A percentile compares a stretch with the other conserved stretches of the same genome.
Evolutionary conservation across 2,329 filamentous ascomycete species (phyloP).

Genomic region (Aspergillus phoenicis): DNA sequence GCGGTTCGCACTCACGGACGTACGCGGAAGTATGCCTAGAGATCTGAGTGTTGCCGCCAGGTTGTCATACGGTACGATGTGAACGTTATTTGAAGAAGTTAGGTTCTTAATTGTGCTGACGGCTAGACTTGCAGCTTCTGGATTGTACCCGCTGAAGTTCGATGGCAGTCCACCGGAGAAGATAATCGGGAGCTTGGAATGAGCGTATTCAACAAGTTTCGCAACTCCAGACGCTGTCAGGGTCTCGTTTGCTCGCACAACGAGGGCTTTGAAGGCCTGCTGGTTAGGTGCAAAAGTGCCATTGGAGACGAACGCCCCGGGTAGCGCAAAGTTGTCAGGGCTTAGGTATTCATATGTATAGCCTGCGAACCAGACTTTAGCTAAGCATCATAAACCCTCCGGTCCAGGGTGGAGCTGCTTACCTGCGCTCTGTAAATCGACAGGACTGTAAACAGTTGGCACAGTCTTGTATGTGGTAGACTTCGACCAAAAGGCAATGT

Average conservation of each 20-base stretch:
- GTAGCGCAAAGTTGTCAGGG: conserved; percentile 48
- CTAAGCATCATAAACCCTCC: not conserved
- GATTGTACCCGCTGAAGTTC: conserved; percentile 9
- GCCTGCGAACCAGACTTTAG: conserved; percentile 23
- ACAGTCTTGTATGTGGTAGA: not conserved
- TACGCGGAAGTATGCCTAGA: conserved; percentile 38
- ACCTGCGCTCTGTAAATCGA: conserved; percentile 3
- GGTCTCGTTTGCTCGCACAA: conserved; percentile 42
- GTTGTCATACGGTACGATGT: conserved; percentile 31
- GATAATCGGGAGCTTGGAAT: conserved; percentile 47
- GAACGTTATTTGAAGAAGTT: conserved; percentile 36
- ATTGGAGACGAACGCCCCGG: conserved; percentile 40
- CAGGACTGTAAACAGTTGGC: not conserved
- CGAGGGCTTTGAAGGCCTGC: conserved; percentile 48
- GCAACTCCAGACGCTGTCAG: conserved; percentile 40
- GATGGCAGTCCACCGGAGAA: conserved; percentile 43
- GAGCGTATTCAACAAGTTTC: conserved; percentile 39
- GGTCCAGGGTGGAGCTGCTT: not conserved
- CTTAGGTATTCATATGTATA: conserved; percentile 51
- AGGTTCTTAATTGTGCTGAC: conserved; percentile 26
- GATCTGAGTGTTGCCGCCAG: conserved; percentile 35
- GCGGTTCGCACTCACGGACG: conserved; percentile 27
- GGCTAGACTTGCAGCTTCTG: not conserved
- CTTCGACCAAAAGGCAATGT: conserved; percentile 7
- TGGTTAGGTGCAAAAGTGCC: conserved; percentile 42